These are phyloP conservation scores for Oryza meridionalis DNA, from an alignment of 176 grass and related monocot species.

Conservation along the genomic window DNA sequence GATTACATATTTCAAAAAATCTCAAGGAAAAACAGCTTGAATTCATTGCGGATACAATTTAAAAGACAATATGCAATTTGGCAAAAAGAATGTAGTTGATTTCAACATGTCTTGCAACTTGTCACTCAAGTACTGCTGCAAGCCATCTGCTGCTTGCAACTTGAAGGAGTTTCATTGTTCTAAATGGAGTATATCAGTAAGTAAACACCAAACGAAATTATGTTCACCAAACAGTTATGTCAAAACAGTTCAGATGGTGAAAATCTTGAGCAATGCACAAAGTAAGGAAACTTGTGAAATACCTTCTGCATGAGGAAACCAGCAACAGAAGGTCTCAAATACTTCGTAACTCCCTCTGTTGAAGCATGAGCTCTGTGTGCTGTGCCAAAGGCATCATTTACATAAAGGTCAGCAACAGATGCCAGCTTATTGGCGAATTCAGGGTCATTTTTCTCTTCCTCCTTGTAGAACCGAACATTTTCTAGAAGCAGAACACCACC, in stretches of 20 bases:
- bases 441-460: conserved; percentile 73
- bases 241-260: background rate
- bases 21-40: background rate
- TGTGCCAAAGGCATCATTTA: conserved; percentile 74
- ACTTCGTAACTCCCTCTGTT: conserved; percentile 89
- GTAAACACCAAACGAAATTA: background rate
- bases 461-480: conserved; percentile 82
- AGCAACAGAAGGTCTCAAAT: conserved; percentile 77
- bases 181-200: background rate
- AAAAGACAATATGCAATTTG: background rate
- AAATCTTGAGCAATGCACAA: background rate
- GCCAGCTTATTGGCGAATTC: conserved; percentile 71
- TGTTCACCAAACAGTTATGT: background rate
- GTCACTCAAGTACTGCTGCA: background rate
- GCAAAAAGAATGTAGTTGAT: background rate
- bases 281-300: conserved; percentile 16
- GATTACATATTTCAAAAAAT: background rate
- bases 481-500: conserved; percentile 88
- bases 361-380: conserved; percentile 89
- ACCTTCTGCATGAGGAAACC: conserved; percentile 96
- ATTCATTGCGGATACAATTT: background rate
- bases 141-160: background rate
- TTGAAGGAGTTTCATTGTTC: background rate
- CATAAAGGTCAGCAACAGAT: conserved; percentile 75
- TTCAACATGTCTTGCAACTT: background rate